Conservation (phyloP, 148 eudicot species). For the Chenopodium album region DNA sequence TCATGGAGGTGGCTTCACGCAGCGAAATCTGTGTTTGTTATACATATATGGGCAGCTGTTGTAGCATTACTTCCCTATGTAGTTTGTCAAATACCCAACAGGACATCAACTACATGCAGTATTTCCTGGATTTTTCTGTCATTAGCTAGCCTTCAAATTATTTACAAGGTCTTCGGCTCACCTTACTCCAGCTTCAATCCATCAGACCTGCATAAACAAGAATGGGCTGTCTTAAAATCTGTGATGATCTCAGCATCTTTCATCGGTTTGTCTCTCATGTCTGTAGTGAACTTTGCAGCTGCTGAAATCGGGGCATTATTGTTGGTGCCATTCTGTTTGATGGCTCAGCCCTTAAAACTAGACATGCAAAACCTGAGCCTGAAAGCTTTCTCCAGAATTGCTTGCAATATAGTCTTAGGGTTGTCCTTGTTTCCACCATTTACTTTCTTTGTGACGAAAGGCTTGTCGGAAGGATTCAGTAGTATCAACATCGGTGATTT, state of each 20-base stretch:
- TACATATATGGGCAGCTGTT: constrained; percentile 71
- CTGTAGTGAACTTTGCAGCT: constrained; percentile 86
- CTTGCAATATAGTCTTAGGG: constrained; percentile 47
- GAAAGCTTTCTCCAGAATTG: constrained; percentile 38
- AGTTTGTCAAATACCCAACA: constrained; percentile 50
- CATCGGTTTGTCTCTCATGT: constrained; percentile 83
- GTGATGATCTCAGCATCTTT: constrained; percentile 70
- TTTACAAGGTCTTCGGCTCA: constrained; percentile 42
- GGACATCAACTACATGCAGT: constrained; percentile 45
- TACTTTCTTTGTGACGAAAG: constrained; percentile 53
- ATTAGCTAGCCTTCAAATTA: constrained; percentile 43
- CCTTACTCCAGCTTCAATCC: constrained; percentile 33
- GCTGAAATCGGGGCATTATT: constrained; percentile 89
- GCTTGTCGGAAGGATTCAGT: constrained; percentile 47
- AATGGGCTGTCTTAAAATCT: constrained; percentile 81
- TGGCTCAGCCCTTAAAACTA: constrained; percentile 60
- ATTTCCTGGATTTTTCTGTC: constrained; percentile 64
- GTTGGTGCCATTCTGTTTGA: constrained; percentile 75
- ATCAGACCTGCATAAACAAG: constrained; percentile 30
- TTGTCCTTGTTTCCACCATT: constrained; percentile 61
- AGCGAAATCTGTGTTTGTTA: constrained; percentile 63
- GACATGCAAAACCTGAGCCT: constrained; percentile 34
- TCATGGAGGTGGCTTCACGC: constrained; percentile 92
- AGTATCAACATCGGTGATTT: constrained; percentile 48
- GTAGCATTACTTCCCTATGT: constrained; percentile 70